A percentile compares a stretch with the other conserved stretches of the same genome.
Evolutionary conservation across 305 asterid genomes (phyloP).

Genomic region (Fraxinus platypoda): DNA sequence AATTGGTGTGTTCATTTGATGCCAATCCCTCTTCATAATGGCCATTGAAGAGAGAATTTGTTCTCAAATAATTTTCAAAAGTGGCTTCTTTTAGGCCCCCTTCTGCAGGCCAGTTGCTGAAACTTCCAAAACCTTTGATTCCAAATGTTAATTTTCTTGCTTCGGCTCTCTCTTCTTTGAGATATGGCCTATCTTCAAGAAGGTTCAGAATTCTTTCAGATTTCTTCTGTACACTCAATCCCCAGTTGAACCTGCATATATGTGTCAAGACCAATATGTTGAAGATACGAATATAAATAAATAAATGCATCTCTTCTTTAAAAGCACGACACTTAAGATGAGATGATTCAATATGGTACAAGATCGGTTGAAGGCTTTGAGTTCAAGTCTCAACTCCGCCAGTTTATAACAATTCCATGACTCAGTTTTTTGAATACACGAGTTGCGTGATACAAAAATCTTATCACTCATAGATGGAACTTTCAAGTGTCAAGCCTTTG

Average conservation of each 20-base stretch:
- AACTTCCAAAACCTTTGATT: conserved; percentile 57
- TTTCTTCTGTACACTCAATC: conserved; percentile 57
- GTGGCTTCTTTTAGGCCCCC: conserved; percentile 3
- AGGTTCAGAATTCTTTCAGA: conserved; percentile 50
- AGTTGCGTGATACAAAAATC: neutral
- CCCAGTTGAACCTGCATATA: conserved; percentile 47
- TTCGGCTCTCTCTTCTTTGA: conserved; percentile 55
- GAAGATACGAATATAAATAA: neutral
- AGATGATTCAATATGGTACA: neutral
- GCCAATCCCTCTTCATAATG: conserved; percentile 19
- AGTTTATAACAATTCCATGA: neutral
- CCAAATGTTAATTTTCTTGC: conserved; percentile 50
- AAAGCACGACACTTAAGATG: neutral
- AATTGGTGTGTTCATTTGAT: conserved; percentile 29
- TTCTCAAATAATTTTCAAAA: conserved; percentile 12
- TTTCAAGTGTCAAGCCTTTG: neutral
- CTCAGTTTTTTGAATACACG: neutral
- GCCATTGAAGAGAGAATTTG: conserved; percentile 30
- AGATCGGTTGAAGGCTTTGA: neutral
- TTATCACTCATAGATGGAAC: neutral
- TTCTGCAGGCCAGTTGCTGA: conserved; percentile 12
- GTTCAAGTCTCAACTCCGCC: neutral
- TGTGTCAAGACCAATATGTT: neutral
- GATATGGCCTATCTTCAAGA: conserved; percentile 48
- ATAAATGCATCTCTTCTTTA: neutral